These are phyloP conservation scores for Aspergillus carlsbadensis DNA, from an alignment of 495 filamentous ascomycete species.

Conservation along the genomic window DNA sequence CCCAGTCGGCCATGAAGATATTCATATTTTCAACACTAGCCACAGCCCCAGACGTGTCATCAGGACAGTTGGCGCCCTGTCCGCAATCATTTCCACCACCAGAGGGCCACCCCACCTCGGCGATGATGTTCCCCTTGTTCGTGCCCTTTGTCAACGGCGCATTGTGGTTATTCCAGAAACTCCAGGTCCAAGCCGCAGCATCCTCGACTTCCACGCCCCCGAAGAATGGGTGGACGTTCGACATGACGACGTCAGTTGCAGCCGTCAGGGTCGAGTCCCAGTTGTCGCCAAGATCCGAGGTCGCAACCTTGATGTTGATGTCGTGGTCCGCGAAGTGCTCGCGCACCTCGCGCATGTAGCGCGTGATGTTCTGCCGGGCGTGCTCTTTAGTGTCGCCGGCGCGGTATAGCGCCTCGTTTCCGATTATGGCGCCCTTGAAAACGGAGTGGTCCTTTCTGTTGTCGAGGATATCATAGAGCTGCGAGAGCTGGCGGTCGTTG, in stretches of 20 bases:
- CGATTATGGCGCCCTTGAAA: constrained; percentile 86
- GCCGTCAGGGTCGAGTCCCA: constrained; percentile 70
- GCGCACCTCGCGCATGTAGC: constrained; percentile 65
- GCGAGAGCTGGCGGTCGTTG: constrained; percentile 72
- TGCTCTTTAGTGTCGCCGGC: constrained; percentile 50
- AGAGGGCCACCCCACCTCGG: constrained; percentile 91
- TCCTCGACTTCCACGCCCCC: constrained; percentile 66
- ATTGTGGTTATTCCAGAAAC: constrained; percentile 72
- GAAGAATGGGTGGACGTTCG: constrained; percentile 97
- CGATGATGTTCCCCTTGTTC: constrained; percentile 67
- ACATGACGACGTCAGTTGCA: constrained; percentile 85
- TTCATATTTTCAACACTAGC: constrained; percentile 86
- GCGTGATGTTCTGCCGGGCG: constrained; percentile 61
- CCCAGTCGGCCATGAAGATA: constrained; percentile 77
- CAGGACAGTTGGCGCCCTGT: constrained; percentile 48
- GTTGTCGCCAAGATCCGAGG: constrained; percentile 85
- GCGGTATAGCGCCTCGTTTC: constrained; percentile 91
- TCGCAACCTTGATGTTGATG: constrained; percentile 76
- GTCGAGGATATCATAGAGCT: constrained; percentile 80
- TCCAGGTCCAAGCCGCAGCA: constrained; percentile 80
- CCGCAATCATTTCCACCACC: constrained; percentile 82
- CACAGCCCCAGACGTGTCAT: constrained; percentile 57
- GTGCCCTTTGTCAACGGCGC: constrained; percentile 57
- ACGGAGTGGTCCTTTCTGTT: constrained; percentile 57
- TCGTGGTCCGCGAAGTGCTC: constrained; percentile 64